Evolutionary conservation across 83 land plant species (phyloP).

Genomic region (Picea mariana): DNA sequence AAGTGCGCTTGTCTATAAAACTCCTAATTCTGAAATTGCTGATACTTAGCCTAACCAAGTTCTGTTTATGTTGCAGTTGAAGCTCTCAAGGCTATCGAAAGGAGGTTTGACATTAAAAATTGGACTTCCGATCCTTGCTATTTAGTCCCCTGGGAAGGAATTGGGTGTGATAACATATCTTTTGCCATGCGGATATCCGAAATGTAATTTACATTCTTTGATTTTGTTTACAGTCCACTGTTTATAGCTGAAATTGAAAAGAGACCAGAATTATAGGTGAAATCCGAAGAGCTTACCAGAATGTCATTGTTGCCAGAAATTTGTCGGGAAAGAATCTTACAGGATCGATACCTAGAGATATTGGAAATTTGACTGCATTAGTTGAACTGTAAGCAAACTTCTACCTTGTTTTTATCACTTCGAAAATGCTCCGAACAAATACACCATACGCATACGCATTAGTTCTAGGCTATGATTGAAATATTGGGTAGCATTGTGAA

Average conservation of each 20-base stretch:
- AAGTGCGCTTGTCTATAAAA: neutral
- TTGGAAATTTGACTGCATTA: neutral
- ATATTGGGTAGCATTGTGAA: too few species aligned
- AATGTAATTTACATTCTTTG: neutral
- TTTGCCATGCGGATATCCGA: neutral
- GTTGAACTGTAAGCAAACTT: slow-evolving; percentile 1
- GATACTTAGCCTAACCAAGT: too few species aligned
- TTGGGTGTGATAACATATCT: neutral
- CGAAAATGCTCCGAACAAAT: too few species aligned
- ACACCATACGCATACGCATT: too few species aligned
- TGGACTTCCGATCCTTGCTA: neutral
- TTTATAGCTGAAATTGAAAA: too few species aligned
- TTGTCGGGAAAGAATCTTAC: slow-evolving; percentile 8
- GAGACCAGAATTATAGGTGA: too few species aligned
- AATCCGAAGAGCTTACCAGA: neutral
- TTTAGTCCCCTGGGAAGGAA: neutral
- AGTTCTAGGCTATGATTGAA: too few species aligned
- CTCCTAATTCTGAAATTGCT: too few species aligned
- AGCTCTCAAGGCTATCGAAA: neutral
- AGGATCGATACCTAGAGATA: neutral
- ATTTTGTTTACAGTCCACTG: neutral
- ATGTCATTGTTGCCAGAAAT: neutral
- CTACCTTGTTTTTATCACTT: too few species aligned
- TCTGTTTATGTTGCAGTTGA: neutral
- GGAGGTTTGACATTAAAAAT: neutral